Conservation (phyloP, 805 yeast genomes). For the Wickerhamiella brachini region DNA sequence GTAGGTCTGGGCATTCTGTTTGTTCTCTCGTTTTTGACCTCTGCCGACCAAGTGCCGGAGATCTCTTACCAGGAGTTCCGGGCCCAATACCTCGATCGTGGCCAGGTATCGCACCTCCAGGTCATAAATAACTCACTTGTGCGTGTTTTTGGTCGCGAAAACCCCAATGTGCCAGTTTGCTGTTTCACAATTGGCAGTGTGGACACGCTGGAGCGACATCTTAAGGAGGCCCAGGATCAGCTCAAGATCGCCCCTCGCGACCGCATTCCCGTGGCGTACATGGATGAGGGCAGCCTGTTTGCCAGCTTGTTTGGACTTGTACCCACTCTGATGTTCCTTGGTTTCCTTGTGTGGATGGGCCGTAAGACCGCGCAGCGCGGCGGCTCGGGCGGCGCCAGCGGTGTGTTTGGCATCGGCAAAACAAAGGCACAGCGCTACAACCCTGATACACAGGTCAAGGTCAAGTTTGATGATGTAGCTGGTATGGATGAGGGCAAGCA, state of each 20-base stretch:
- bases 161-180: constrained; percentile 33
- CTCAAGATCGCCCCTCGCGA: constrained; percentile 53
- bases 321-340: constrained; percentile 70
- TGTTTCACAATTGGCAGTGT: constrained; percentile 81
- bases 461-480: constrained; percentile 79
- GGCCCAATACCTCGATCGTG: constrained; percentile 60
- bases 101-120: constrained; percentile 56
- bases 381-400: constrained; percentile 47
- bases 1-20: constrained; percentile 13
- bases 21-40: constrained; percentile 14
- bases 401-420: constrained; percentile 65
- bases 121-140: constrained; percentile 66
- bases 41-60: constrained; percentile 18
- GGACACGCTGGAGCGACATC: constrained; percentile 70
- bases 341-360: constrained; percentile 60
- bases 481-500: constrained; percentile 91
- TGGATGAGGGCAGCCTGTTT: constrained; percentile 51
- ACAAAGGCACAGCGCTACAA: constrained; percentile 69
- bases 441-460: constrained; percentile 69
- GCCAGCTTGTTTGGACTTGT: constrained; percentile 54
- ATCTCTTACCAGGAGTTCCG: constrained; percentile 74
- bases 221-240: constrained; percentile 57
- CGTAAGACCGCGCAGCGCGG: constrained; percentile 33
- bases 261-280: constrained; percentile 64
- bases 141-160: constrained; percentile 17